These are phyloP conservation scores for Chlorella sp. DNA, from an alignment of 139 green algal species.

Conservation along the genomic window DNA sequence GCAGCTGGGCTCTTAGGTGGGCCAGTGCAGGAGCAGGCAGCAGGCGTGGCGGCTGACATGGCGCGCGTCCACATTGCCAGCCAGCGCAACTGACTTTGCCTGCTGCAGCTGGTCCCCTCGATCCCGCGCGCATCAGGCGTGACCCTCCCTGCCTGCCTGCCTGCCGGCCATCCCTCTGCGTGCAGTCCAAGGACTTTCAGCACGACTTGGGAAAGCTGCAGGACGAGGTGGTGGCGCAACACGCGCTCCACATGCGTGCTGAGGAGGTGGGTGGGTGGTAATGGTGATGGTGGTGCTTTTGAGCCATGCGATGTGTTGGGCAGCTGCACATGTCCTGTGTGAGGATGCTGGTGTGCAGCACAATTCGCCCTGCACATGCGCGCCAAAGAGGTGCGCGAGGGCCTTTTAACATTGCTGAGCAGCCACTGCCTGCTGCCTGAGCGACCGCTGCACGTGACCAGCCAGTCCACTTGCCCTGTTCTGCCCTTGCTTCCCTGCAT, in stretches of 20 bases:
- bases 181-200: constrained; percentile 70
- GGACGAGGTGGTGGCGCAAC: constrained; percentile 75
- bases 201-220: constrained; percentile 66
- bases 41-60: not conserved
- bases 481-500: not conserved
- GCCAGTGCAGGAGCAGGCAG: not conserved
- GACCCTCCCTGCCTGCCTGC: not conserved
- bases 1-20: not conserved
- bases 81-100: no score
- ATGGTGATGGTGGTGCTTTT: not conserved
- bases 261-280: constrained; percentile 4
- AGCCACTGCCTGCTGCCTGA: not conserved
- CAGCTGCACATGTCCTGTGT: no score
- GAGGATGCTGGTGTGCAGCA: no score
- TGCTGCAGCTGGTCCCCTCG: not conserved
- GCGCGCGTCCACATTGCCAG: no score
- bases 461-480: no score
- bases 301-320: not conserved
- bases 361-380: no score
- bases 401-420: no score
- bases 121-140: no score
- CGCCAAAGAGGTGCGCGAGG: no score
- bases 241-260: constrained; percentile 46
- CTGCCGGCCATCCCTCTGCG: not conserved
- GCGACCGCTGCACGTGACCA: no score